Evolutionary conservation across 1,284 basidiomycete species (phyloP).

Genomic region (Cryptococcus jaspeensis): DNA sequence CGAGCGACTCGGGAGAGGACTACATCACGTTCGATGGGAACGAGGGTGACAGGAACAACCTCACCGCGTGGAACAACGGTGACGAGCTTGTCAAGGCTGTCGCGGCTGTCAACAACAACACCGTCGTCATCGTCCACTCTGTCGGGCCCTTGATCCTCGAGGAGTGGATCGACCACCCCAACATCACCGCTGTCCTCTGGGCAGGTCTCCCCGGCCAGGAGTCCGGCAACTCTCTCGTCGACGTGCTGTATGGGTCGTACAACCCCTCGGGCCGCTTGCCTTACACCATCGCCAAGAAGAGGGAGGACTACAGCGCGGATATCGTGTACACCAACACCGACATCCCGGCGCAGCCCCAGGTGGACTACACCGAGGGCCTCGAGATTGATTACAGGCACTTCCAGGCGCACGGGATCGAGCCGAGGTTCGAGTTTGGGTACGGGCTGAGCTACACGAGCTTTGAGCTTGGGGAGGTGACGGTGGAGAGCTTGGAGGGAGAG

Average conservation of each 20-base stretch:
- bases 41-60: constrained; percentile 23
- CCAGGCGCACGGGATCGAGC: constrained; percentile 48
- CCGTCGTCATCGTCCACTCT: constrained; percentile 15
- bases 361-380: constrained; percentile 39
- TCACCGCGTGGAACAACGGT: constrained; percentile 18
- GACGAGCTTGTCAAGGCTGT: constrained; percentile 19
- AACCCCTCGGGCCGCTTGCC: constrained; percentile 66
- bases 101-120: constrained; percentile 16
- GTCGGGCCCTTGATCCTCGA: constrained; percentile 16
- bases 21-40: constrained; percentile 61
- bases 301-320: constrained; percentile 63
- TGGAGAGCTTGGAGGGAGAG: background rate
- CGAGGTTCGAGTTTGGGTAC: constrained; percentile 52
- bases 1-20: constrained; percentile 70
- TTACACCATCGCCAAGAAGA: constrained; percentile 48
- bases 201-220: constrained; percentile 73
- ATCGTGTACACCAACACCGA: constrained; percentile 39
- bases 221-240: constrained; percentile 68
- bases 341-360: background rate
- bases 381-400: constrained; percentile 51
- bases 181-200: constrained; percentile 65
- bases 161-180: constrained; percentile 51
- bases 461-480: background rate
- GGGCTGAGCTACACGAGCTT: constrained; percentile 50
- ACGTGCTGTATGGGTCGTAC: constrained; percentile 70